A percentile compares a stretch with the other conserved stretches of the same genome.
Evolutionary conservation across 2,329 filamentous ascomycete genomes (phyloP).

Genomic region (Talaromyces albobiverticillius): DNA sequence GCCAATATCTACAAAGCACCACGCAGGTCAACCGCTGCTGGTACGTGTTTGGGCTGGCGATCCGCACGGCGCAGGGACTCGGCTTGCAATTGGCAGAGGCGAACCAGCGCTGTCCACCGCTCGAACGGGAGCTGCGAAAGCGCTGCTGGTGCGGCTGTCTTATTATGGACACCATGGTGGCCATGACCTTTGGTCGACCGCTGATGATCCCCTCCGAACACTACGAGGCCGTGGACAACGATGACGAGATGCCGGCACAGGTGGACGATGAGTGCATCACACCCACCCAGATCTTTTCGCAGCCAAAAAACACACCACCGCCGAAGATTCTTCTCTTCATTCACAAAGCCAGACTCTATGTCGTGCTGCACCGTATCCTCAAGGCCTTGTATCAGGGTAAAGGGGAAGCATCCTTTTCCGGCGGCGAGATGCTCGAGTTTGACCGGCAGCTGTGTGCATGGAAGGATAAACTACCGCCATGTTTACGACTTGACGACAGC

Average conservation of each 20-base stretch:
- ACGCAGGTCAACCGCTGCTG: slow-evolving; percentile 49
- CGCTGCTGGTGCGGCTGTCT: slow-evolving; percentile 38
- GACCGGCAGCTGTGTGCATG: too few species aligned
- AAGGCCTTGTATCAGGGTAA: too few species aligned
- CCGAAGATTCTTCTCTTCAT: too few species aligned
- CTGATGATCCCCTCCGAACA: slow-evolving; percentile 29
- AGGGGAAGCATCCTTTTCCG: too few species aligned
- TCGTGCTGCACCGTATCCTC: too few species aligned
- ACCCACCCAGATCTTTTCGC: too few species aligned
- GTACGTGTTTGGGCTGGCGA: slow-evolving; percentile 48
- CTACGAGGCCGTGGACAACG: too few species aligned
- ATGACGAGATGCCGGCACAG: slow-evolving; percentile 20
- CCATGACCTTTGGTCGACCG: slow-evolving; percentile 38
- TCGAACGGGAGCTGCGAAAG: slow-evolving; percentile 19
- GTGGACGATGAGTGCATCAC: slow-evolving; percentile 29
- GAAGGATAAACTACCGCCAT: too few species aligned
- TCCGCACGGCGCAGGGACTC: slow-evolving; percentile 48
- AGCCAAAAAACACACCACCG: too few species aligned
- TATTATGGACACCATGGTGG: slow-evolving; percentile 32
- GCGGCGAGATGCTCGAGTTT: too few species aligned
- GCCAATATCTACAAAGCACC: slow-evolving; percentile 51
- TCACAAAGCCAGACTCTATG: too few species aligned
- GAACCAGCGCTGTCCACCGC: slow-evolving; percentile 8
- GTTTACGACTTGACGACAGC: too few species aligned
- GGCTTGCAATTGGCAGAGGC: slow-evolving; percentile 46